Conservation (phyloP, 805 yeast genomes). For the Ogataea methanolica region DNA sequence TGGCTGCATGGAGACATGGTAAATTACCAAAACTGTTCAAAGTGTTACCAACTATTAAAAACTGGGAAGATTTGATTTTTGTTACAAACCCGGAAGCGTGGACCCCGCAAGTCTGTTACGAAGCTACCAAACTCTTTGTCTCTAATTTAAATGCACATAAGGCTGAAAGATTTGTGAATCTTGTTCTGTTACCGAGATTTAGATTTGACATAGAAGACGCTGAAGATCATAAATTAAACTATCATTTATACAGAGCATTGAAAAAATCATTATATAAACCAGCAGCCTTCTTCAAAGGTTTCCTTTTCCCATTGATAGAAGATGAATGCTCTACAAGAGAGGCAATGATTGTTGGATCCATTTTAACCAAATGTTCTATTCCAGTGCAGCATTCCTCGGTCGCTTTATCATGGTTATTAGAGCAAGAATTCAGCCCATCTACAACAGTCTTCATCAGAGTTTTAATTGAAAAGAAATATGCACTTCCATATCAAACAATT, state of each 20-base stretch:
- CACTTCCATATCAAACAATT: slow-evolving; percentile 92
- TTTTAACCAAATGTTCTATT: slow-evolving; percentile 80
- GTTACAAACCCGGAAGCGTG: slow-evolving; percentile 90
- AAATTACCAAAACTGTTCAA: slow-evolving; percentile 95
- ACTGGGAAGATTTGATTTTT: slow-evolving; percentile 93
- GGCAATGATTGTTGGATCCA: slow-evolving; percentile 92
- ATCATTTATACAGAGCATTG: slow-evolving; percentile 87
- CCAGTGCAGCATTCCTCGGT: slow-evolving; percentile 97
- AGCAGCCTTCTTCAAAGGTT: slow-evolving; percentile 95
- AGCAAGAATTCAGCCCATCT: slow-evolving; percentile 82
- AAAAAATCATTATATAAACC: slow-evolving; percentile 95
- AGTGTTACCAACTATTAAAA: slow-evolving; percentile 84
- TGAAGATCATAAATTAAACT: slow-evolving; percentile 77
- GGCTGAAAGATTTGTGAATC: slow-evolving; percentile 76
- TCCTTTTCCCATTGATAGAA: slow-evolving; percentile 85
- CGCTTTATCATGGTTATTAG: slow-evolving; percentile 79
- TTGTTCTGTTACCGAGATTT: slow-evolving; percentile 66
- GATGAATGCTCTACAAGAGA: slow-evolving; percentile 88
- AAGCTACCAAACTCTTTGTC: slow-evolving; percentile 91
- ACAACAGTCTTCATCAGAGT: slow-evolving; percentile 86
- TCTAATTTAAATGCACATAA: slow-evolving; percentile 84
- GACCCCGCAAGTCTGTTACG: slow-evolving; percentile 94
- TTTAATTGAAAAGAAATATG: slow-evolving; percentile 89
- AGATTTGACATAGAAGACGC: slow-evolving; percentile 66
- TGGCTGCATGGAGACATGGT: slow-evolving; percentile 90